Evolutionary conservation across 805 yeast species (phyloP).

Genomic region (Huiozyma sinensis): DNA sequence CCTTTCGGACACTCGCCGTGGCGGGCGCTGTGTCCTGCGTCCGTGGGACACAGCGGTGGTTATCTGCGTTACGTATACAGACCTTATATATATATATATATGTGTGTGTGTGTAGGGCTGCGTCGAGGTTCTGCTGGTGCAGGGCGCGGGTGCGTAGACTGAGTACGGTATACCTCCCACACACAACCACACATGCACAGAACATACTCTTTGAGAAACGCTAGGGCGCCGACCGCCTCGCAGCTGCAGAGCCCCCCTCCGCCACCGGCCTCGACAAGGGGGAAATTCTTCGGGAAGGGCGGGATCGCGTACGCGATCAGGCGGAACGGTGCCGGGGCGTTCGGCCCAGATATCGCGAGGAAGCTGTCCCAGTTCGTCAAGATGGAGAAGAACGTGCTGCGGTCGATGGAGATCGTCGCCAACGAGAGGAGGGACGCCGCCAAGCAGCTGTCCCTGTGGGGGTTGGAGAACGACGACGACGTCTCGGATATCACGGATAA

Average conservation of each 20-base stretch:
- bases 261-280: slow-evolving; percentile 73
- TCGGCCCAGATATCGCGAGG: slow-evolving; percentile 72
- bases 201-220: slow-evolving; percentile 91
- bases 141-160: not conserved
- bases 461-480: slow-evolving; percentile 78
- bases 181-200: slow-evolving; percentile 54
- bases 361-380: slow-evolving; percentile 65
- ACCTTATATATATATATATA: too few species aligned
- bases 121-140: too few species aligned
- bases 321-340: slow-evolving; percentile 63
- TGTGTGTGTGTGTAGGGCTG: too few species aligned
- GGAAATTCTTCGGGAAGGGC: slow-evolving; percentile 84
- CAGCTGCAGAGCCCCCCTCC: slow-evolving; percentile 94
- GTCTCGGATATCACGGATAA: slow-evolving; percentile 81
- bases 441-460: slow-evolving; percentile 76
- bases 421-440: slow-evolving; percentile 75
- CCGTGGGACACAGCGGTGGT: too few species aligned
- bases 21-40: too few species aligned
- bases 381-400: slow-evolving; percentile 72
- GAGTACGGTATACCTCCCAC: not conserved
- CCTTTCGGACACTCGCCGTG: too few species aligned
- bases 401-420: slow-evolving; percentile 67
- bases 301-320: slow-evolving; percentile 46
- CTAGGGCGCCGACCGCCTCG: slow-evolving; percentile 95
- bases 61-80: too few species aligned